phyloP scores from a whole-genome alignment of 352 stramenopile species.

The Globisporangium viniferum region DNA sequence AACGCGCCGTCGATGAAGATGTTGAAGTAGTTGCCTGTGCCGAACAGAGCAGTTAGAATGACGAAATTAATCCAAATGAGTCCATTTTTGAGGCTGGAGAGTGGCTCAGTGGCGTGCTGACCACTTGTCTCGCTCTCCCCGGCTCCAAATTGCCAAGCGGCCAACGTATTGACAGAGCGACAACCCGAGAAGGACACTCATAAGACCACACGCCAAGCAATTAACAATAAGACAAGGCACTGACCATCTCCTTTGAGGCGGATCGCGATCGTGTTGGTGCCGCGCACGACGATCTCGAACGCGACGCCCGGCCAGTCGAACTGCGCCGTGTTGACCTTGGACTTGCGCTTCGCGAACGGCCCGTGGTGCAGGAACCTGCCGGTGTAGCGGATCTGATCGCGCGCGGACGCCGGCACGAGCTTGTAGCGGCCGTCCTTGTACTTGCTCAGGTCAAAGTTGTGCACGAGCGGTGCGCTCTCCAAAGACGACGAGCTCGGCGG shows the following conservation, averaged over 20 bases:
- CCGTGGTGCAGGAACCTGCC: constrained; percentile 76
- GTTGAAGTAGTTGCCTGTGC: constrained; percentile 86
- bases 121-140: constrained; percentile 12
- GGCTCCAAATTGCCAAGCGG: neutral
- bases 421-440: constrained; percentile 73
- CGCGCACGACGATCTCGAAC: constrained; percentile 59
- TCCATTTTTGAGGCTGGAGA: constrained; percentile 12
- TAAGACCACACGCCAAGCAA: neutral
- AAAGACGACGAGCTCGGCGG: constrained; percentile 17
- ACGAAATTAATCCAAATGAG: neutral
- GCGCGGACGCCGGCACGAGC: constrained; percentile 64
- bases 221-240: constrained; percentile 4
- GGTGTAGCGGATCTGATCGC: constrained; percentile 73
- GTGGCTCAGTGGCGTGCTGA: constrained; percentile 15
- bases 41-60: neutral
- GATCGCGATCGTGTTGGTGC: constrained; percentile 64
- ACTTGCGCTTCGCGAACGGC: constrained; percentile 47
- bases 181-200: neutral
- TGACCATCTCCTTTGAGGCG: constrained; percentile 81
- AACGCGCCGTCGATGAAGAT: constrained; percentile 79
- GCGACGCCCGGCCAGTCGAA: constrained; percentile 80
- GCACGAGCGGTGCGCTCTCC: constrained; percentile 43
- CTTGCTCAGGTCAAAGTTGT: constrained; percentile 76
- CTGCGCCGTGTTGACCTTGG: constrained; percentile 85
- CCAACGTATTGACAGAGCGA: neutral